Conservation (phyloP, 2,329 filamentous ascomycete genomes). For the Claviceps pusilla region DNA sequence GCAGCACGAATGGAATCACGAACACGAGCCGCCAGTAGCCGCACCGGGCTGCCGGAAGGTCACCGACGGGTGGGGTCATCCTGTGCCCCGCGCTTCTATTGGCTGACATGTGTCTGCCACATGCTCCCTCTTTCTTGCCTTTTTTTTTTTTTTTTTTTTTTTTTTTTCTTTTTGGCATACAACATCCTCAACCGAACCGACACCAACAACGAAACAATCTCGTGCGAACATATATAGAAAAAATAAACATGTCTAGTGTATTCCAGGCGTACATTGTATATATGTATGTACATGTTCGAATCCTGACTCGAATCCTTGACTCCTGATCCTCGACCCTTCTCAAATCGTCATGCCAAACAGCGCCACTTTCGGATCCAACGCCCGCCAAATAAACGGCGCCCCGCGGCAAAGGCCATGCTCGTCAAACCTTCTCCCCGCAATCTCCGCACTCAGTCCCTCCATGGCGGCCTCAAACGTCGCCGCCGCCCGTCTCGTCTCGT, state of each 20-base stretch:
- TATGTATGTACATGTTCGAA: no score
- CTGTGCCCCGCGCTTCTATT: no score
- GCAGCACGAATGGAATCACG: neutral
- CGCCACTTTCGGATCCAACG: constrained; percentile 8
- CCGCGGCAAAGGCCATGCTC: constrained; percentile 26
- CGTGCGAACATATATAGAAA: no score
- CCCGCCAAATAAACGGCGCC: constrained; percentile 30
- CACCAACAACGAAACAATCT: no score
- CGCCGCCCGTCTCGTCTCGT: constrained; percentile 18
- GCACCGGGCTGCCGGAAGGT: neutral
- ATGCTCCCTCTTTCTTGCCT: no score
- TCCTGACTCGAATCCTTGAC: no score
- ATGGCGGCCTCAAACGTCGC: constrained; percentile 21
- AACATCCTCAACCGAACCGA: no score
- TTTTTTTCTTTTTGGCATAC: no score
- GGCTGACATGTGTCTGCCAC: neutral
- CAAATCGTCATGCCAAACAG: constrained; percentile 1
- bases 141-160: no score
- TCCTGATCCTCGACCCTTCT: neutral
- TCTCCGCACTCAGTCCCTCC: constrained; percentile 20
- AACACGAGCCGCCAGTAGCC: neutral
- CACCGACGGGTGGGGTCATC: no score
- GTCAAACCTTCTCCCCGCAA: constrained; percentile 26
- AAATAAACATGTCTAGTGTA: no score
- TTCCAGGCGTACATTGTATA: no score